phyloP scores from a whole-genome alignment of 495 filamentous ascomycete species.

The Penicillium psychrofluorescens region DNA sequence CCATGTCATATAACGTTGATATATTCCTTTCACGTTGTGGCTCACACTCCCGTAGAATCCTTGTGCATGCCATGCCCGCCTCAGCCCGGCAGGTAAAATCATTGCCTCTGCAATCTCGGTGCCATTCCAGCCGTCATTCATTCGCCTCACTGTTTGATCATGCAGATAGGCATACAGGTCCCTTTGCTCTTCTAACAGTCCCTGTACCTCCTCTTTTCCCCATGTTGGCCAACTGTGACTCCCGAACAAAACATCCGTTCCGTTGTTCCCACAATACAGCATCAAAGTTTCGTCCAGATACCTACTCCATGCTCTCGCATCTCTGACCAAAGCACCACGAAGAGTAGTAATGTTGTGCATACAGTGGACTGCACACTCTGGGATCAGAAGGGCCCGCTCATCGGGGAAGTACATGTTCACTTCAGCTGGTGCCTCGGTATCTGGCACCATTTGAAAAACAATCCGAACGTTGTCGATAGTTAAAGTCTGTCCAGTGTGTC shows the following conservation, averaged over 20 bases:
- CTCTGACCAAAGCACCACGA: slow-evolving; percentile 15
- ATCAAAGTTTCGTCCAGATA: slow-evolving; percentile 11
- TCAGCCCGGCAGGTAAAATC: slow-evolving; percentile 13
- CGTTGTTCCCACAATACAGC: slow-evolving; percentile 2
- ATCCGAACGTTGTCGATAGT: slow-evolving; percentile 11
- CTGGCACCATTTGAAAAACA: slow-evolving; percentile 15
- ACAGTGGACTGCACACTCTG: slow-evolving; percentile 16
- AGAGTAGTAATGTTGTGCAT: slow-evolving; percentile 22
- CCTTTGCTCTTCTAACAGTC: slow-evolving; percentile 17
- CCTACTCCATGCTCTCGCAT: slow-evolving; percentile 12
- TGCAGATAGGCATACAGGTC: slow-evolving; percentile 31
- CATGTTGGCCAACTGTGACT: slow-evolving; percentile 25
- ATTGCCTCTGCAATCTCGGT: slow-evolving; percentile 26
- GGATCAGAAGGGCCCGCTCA: slow-evolving; percentile 9
- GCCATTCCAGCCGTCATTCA: slow-evolving; percentile 19
- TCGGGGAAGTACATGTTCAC: slow-evolving; percentile 17
- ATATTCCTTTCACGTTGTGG: slow-evolving; percentile 33
- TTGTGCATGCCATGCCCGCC: slow-evolving; percentile 15
- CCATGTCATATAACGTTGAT: slow-evolving; percentile 31
- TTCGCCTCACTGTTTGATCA: slow-evolving; percentile 22
- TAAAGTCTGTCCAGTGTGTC: slow-evolving; percentile 3
- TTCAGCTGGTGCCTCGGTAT: slow-evolving; percentile 18
- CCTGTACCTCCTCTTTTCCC: slow-evolving; percentile 9
- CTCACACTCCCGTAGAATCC: slow-evolving; percentile 29
- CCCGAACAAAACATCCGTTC: slow-evolving; percentile 11